Conservation (phyloP, 2,329 filamentous ascomycete genomes). For the Dactylellina haptotyla region DNA sequence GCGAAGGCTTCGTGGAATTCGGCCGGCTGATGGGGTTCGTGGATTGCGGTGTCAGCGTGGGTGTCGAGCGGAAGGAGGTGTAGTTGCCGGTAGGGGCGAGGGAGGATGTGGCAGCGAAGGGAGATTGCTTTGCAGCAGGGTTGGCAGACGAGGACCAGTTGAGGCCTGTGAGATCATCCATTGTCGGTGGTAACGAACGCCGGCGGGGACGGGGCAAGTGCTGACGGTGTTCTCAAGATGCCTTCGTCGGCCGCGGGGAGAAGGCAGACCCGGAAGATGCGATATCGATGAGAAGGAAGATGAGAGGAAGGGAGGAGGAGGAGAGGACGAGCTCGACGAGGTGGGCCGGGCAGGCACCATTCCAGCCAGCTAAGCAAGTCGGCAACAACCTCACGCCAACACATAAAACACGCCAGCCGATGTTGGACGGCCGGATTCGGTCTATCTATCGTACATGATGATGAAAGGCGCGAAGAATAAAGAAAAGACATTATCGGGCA, state of each 20-base stretch:
- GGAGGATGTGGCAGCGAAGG: slow-evolving; percentile 63
- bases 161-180: slow-evolving; percentile 72
- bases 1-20: slow-evolving; percentile 66
- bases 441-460: background rate
- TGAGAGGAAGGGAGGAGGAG: background rate
- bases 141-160: slow-evolving; percentile 65
- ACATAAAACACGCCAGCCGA: slow-evolving; percentile 2
- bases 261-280: background rate
- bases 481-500: background rate
- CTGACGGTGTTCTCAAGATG: no score
- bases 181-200: slow-evolving; percentile 59
- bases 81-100: slow-evolving; percentile 66
- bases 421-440: no score
- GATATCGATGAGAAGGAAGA: slow-evolving; percentile 4
- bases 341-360: no score
- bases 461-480: background rate
- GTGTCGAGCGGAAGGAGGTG: slow-evolving; percentile 66
- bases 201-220: background rate
- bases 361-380: slow-evolving; percentile 40
- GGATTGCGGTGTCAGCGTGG: slow-evolving; percentile 41
- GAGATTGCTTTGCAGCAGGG: slow-evolving; percentile 62
- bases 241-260: background rate
- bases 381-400: slow-evolving; percentile 26
- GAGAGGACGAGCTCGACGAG: background rate
- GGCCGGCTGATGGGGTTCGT: slow-evolving; percentile 34